These are phyloP conservation scores for Ogataea trehalophila DNA, from an alignment of 805 yeast species.

Conservation along the genomic window DNA sequence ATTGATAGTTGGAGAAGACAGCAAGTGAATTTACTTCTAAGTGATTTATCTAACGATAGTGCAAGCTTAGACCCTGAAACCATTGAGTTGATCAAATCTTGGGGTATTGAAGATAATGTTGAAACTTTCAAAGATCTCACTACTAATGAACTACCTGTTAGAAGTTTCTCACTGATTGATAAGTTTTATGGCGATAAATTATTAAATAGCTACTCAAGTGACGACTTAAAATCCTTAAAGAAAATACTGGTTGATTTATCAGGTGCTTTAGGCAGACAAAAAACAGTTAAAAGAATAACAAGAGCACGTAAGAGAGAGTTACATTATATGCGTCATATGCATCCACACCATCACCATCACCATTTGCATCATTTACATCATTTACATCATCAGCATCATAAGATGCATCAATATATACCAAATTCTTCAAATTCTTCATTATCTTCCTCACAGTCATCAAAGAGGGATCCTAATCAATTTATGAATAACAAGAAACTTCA, in stretches of 20 bases:
- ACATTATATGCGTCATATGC: neutral
- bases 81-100: slow-evolving; percentile 24
- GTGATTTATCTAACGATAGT: slow-evolving; percentile 13
- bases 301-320: slow-evolving; percentile 2
- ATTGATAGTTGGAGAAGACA: slow-evolving; percentile 30
- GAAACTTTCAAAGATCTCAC: neutral
- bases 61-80: slow-evolving; percentile 16
- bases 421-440: neutral
- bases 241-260: slow-evolving; percentile 18
- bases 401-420: neutral
- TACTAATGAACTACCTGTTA: neutral
- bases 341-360: neutral
- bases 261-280: slow-evolving; percentile 10
- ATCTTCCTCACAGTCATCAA: neutral
- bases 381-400: neutral
- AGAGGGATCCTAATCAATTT: slow-evolving; percentile 11
- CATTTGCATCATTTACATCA: slow-evolving; percentile 1
- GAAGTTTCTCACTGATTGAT: neutral
- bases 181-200: slow-evolving; percentile 21
- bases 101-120: slow-evolving; percentile 28
- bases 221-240: slow-evolving; percentile 19
- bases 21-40: slow-evolving; percentile 21
- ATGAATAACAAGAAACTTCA: slow-evolving; percentile 29
- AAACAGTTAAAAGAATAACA: neutral
- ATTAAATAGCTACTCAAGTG: slow-evolving; percentile 13